Conservation (phyloP, 2,329 filamentous ascomycete species). For the Colletotrichum filicis region DNA sequence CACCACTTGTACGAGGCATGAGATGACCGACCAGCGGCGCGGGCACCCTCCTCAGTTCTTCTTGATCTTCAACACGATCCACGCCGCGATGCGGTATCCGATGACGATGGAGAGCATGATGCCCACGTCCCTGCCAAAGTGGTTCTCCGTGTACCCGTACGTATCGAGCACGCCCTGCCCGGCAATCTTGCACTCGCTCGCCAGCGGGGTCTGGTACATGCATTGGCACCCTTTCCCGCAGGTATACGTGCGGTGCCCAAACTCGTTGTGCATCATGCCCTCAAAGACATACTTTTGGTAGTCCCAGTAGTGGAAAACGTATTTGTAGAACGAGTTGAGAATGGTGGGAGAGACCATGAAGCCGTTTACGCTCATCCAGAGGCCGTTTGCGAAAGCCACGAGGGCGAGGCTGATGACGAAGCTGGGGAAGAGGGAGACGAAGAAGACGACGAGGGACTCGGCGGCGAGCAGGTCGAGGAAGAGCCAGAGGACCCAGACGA, state of each 20-base stretch:
- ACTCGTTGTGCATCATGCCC: constrained; percentile 95
- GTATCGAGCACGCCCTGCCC: constrained; percentile 76
- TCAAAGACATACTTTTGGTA: constrained; percentile 90
- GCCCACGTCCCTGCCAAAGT: constrained; percentile 76
- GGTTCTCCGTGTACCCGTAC: constrained; percentile 75
- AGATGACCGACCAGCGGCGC: not conserved
- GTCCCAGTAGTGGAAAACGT: constrained; percentile 90
- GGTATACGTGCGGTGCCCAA: constrained; percentile 70
- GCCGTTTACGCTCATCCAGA: constrained; percentile 90
- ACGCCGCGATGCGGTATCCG: constrained; percentile 77
- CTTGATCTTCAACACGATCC: constrained; percentile 63
- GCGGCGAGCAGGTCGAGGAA: constrained; percentile 87
- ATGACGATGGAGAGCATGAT: constrained; percentile 82
- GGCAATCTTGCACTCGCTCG: constrained; percentile 73
- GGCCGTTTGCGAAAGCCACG: constrained; percentile 85
- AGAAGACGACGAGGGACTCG: constrained; percentile 83
- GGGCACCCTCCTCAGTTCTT: constrained; percentile 13
- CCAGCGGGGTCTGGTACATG: constrained; percentile 75
- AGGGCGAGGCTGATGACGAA: constrained; percentile 85
- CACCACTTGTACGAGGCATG: not conserved
- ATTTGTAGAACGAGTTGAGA: constrained; percentile 86
- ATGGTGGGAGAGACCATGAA: constrained; percentile 80
- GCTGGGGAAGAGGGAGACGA: constrained; percentile 78
- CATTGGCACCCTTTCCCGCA: constrained; percentile 72
- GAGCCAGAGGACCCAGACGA: constrained; percentile 84